A percentile compares a stretch with the other conserved stretches of the same genome.
These are phyloP conservation scores for Hypoxylon fuscum DNA, from an alignment of 495 filamentous ascomycete genomes.

Conservation along the genomic window DNA sequence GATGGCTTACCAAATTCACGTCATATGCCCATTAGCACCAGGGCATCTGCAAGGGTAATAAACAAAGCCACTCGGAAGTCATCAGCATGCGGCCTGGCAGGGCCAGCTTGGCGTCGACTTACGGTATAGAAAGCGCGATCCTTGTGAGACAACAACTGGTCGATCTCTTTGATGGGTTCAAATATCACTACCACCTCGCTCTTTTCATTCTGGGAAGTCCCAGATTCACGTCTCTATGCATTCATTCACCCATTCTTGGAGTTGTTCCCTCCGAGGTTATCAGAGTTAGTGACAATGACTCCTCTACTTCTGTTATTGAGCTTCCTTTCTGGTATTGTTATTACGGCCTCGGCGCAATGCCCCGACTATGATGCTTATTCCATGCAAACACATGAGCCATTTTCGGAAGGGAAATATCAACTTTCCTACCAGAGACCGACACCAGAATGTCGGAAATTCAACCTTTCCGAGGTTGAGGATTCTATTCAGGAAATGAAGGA, in stretches of 20 bases:
- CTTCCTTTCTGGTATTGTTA: constrained; percentile 25
- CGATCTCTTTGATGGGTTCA: constrained; percentile 26
- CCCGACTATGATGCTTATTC: constrained; percentile 65
- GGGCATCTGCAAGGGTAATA: constrained; percentile 34
- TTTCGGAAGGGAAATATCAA: constrained; percentile 53
- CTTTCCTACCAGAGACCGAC: constrained; percentile 67
- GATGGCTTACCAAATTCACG: constrained; percentile 29
- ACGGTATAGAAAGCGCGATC: constrained; percentile 18
- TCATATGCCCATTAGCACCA: constrained; percentile 33
- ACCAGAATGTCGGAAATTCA: constrained; percentile 69
- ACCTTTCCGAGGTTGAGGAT: constrained; percentile 62
- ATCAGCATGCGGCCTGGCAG: constrained; percentile 22
- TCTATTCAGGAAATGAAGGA: constrained; percentile 57
- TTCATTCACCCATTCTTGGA: constrained; percentile 14
- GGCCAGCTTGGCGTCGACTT: constrained; percentile 28
- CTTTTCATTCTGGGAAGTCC: constrained; percentile 11
- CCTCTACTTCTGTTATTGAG: constrained; percentile 25
- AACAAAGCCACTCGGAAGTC: constrained; percentile 24
- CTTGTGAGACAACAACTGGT: constrained; percentile 22
- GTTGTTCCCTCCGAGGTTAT: constrained; percentile 6
- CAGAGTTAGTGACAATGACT: constrained; percentile 30
- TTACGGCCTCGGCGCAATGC: constrained; percentile 48
- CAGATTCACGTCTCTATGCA: constrained; percentile 10
- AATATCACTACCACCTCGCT: constrained; percentile 36
- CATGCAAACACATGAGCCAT: constrained; percentile 52